phyloP scores from a whole-genome alignment of 2,329 filamentous ascomycete genomes.

The Nemania diffusa region DNA sequence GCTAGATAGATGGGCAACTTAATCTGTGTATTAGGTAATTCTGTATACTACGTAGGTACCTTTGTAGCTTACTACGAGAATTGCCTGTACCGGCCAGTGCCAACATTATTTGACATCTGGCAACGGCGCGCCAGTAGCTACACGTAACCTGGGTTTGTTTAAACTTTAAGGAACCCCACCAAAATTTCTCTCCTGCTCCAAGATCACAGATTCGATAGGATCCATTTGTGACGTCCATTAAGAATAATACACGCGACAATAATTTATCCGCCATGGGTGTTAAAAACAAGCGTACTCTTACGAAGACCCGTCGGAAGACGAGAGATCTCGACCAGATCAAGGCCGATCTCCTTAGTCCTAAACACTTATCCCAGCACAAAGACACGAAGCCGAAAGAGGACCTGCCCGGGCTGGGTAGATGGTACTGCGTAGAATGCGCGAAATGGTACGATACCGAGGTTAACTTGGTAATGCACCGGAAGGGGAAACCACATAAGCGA shows the following conservation, averaged over 20 bases:
- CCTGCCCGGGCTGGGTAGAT: slow-evolving; percentile 83
- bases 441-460: slow-evolving; percentile 94
- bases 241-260: neutral
- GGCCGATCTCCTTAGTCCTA: slow-evolving; percentile 79
- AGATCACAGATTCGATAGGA: neutral
- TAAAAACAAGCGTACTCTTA: slow-evolving; percentile 71
- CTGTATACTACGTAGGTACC: neutral
- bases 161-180: slow-evolving; percentile 44
- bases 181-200: slow-evolving; percentile 38
- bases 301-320: slow-evolving; percentile 78
- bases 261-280: slow-evolving; percentile 69
- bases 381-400: slow-evolving; percentile 84
- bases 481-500: slow-evolving; percentile 93
- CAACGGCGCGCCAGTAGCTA: neutral
- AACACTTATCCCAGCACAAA: slow-evolving; percentile 83
- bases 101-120: neutral
- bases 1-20: neutral
- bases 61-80: neutral
- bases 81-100: neutral
- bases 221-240: neutral
- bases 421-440: slow-evolving; percentile 92
- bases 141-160: no score
- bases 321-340: slow-evolving; percentile 94
- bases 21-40: no score
- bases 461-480: slow-evolving; percentile 78